Base-by-base conservation (phyloP, 140 eudicot species). In the Bidens hawaiensis region DNA sequence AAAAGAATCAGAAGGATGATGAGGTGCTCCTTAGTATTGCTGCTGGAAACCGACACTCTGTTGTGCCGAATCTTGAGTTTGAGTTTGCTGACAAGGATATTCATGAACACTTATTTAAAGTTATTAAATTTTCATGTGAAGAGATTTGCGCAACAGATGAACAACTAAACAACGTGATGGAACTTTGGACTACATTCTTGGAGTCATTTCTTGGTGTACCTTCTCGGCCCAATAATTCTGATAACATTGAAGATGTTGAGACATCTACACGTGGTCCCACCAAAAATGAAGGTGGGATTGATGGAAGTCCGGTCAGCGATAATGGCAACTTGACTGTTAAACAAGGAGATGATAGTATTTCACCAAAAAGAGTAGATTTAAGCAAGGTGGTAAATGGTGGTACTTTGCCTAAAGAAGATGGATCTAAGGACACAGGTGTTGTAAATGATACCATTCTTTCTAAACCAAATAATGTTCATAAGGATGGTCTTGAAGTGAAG, bases 151-250 rank as follows among this genome's bases (percentile, higher is more conserved):
- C 95, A 3, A 80, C 85, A 10, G 85, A 88, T 67, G 99, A 93
- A 59, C 99, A 93, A 54, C 52, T 89, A 26, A 76, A 82, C 60
- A 88, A 85, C 74, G 90, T 86, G 3, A 60, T 88, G 78, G 83
- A 73, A 69, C 84, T 93, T 64, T 93, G 99, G 99, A 81, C 87
- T 52, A 56, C 82, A 14, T 93, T 93, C 52, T 85, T 93, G 82
- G 99, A 93, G 85, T 87, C 95, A 49, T 76, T 93, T 85, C 73
- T 93, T 36, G 89, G 85, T 42, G 78, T 88, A 25, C 74, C 76
- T 48, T 74, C 83, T 54, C 85, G 79, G 25, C 77, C 80, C 6
- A 79, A 64, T 17, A 63, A 64, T 43, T 60, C 72, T 0, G 79
- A 78, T 45, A 65, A 61, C 64, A 10, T 53, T 24, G 93, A 85